Percentiles rank a stretch among this genome's conserved stretches.
These are phyloP conservation scores for Lecanicillium sp. DNA, from an alignment of 2,329 filamentous ascomycete genomes.

Conservation along the genomic window DNA sequence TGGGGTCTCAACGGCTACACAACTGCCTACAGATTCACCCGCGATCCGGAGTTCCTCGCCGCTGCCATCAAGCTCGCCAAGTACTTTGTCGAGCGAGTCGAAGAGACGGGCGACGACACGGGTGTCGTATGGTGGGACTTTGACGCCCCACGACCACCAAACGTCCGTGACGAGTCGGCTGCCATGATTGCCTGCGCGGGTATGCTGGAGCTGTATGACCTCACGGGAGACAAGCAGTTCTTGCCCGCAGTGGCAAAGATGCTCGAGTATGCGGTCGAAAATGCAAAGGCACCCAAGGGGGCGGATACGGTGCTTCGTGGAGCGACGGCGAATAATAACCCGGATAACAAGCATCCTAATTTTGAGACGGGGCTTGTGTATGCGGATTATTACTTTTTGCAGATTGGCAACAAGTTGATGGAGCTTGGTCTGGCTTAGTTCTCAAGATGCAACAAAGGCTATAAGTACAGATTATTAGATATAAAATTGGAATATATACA, in stretches of 20 bases:
- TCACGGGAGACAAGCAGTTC: constrained; percentile 7
- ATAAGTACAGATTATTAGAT: too few species aligned
- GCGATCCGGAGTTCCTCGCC: constrained; percentile 8
- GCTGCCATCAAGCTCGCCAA: constrained; percentile 1
- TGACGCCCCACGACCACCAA: constrained; percentile 10
- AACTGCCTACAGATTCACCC: constrained; percentile 7
- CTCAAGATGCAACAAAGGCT: too few species aligned
- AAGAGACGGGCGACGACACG: not conserved
- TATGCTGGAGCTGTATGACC: constrained; percentile 7
- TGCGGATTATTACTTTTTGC: constrained; percentile 11
- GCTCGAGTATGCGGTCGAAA: constrained; percentile 5
- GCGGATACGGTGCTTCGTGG: constrained; percentile 8
- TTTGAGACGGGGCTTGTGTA: constrained; percentile 10
- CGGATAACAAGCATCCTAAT: constrained; percentile 3
- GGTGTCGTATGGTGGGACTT: constrained; percentile 10
- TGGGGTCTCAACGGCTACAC: constrained; percentile 10
- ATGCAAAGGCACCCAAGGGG: constrained; percentile 2
- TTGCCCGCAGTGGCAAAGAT: constrained; percentile 8
- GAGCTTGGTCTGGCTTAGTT: constrained; percentile 23
- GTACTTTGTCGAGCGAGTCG: constrained; percentile 8
- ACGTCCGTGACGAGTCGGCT: constrained; percentile 8
- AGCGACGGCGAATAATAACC: constrained; percentile 11
- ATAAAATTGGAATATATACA: too few species aligned
- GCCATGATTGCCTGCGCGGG: constrained; percentile 10
- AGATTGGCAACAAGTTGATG: constrained; percentile 10